Evolutionary conservation across 345 rosid species (phyloP).

Genomic region (Rhodamnia argentea): DNA sequence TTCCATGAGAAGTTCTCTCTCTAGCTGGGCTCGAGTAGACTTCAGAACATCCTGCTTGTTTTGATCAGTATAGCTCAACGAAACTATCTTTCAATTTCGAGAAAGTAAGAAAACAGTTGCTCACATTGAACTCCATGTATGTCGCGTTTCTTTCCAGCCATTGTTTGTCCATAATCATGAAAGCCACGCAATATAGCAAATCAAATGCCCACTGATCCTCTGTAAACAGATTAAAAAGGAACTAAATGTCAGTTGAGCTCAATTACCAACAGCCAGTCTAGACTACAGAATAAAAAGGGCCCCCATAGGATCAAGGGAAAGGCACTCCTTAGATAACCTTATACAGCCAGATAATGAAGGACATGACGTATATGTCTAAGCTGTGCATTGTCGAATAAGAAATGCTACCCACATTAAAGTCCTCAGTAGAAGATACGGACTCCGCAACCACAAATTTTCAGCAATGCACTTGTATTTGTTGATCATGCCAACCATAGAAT

Average conservation of each 20-base stretch:
- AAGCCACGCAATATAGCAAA: conserved; percentile 85
- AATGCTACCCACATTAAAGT: neutral
- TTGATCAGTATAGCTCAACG: neutral
- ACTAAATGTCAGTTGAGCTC: neutral
- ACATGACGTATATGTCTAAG: neutral
- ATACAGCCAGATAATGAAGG: neutral
- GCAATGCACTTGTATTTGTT: neutral
- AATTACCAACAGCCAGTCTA: neutral
- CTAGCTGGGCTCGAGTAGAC: conserved; percentile 62
- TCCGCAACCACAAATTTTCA: neutral
- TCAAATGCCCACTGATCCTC: conserved; percentile 95
- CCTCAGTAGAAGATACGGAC: neutral
- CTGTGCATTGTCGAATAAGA: neutral
- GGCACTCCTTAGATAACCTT: neutral
- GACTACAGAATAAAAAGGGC: neutral
- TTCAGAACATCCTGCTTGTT: conserved; percentile 57
- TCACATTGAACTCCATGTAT: conserved; percentile 94
- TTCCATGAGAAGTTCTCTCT: conserved; percentile 81
- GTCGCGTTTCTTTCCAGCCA: conserved; percentile 88
- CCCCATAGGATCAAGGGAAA: neutral
- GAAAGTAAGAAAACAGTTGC: conserved; percentile 4
- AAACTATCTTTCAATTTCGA: neutral
- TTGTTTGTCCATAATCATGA: conserved; percentile 83
- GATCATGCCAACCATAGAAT: neutral
- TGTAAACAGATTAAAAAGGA: conserved; percentile 7